Conservation (phyloP, 305 asterid genomes). For the Fraxinus platypoda region DNA sequence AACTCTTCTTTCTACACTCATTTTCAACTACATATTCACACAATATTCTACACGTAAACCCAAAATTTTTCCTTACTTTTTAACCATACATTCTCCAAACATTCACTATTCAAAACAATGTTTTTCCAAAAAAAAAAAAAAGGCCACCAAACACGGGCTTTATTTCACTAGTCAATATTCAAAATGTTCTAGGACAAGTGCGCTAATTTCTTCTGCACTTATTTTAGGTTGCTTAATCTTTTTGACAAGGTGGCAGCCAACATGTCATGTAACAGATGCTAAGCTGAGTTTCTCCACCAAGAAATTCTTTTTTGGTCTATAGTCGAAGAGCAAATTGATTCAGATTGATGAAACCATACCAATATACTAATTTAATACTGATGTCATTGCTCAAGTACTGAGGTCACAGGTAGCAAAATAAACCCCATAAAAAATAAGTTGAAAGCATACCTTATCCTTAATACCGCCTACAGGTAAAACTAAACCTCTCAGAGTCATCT, state of each 20-base stretch:
- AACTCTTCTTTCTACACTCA: no score
- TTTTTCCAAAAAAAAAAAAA: no score
- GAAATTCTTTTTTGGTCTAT: not conserved
- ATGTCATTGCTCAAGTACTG: not conserved
- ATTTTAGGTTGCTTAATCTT: not conserved
- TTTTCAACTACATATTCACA: no score
- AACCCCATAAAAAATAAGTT: conserved; percentile 4
- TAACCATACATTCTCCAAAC: no score
- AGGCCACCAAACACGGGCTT: not conserved
- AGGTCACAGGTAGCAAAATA: conserved; percentile 17
- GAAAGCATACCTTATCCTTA: conserved; percentile 86
- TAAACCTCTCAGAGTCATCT: conserved; percentile 90
- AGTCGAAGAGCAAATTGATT: not conserved
- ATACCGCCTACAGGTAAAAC: conserved; percentile 99
- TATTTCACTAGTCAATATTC: not conserved
- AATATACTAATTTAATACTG: not conserved
- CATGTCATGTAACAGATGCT: not conserved
- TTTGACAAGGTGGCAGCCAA: not conserved
- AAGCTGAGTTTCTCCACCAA: not conserved
- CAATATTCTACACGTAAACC: no score
- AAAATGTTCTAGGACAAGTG: not conserved
- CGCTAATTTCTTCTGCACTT: not conserved
- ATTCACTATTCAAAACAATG: no score
- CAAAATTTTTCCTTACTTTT: no score
- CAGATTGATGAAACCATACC: conserved; percentile 15